These are phyloP conservation scores for Nicotiana tomentosiformis DNA, from an alignment of 257 asterid genomes.

Conservation along the genomic window DNA sequence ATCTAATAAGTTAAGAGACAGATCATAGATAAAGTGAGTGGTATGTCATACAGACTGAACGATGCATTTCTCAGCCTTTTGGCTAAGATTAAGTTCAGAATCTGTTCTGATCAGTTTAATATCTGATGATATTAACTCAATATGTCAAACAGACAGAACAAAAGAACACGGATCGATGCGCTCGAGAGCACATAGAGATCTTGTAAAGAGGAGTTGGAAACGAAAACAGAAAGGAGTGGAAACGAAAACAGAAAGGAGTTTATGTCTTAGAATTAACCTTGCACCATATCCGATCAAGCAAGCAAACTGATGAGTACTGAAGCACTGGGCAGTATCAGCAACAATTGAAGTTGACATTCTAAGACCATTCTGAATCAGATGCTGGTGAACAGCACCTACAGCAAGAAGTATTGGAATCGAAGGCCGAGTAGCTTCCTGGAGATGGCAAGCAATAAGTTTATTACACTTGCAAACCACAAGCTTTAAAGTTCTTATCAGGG, in stretches of 20 bases:
- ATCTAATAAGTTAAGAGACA: background rate
- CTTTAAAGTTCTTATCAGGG: background rate
- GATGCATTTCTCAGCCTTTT: background rate
- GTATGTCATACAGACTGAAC: background rate
- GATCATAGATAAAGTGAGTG: background rate
- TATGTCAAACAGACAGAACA: background rate
- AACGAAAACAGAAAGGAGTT: background rate
- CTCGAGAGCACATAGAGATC: background rate
- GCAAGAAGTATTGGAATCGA: slow-evolving; percentile 97
- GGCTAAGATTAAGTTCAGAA: background rate
- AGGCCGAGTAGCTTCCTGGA: slow-evolving; percentile 93
- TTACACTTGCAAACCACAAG: background rate
- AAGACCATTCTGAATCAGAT: slow-evolving; percentile 94
- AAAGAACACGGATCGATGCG: background rate
- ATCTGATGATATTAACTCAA: background rate
- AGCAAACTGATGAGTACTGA: slow-evolving; percentile 99
- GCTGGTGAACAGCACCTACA: slow-evolving; percentile 99
- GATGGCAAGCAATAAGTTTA: slow-evolving; percentile 10
- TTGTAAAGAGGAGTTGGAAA: background rate
- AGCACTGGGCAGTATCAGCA: slow-evolving; percentile 99
- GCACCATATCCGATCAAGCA: slow-evolving; percentile 99
- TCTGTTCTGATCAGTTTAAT: background rate
- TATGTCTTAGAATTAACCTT: slow-evolving; percentile 44
- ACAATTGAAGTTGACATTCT: slow-evolving; percentile 96
- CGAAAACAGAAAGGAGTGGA: background rate